These are phyloP conservation scores for Talaromyces trachyspermus DNA, from an alignment of 495 filamentous ascomycete genomes.

Conservation along the genomic window DNA sequence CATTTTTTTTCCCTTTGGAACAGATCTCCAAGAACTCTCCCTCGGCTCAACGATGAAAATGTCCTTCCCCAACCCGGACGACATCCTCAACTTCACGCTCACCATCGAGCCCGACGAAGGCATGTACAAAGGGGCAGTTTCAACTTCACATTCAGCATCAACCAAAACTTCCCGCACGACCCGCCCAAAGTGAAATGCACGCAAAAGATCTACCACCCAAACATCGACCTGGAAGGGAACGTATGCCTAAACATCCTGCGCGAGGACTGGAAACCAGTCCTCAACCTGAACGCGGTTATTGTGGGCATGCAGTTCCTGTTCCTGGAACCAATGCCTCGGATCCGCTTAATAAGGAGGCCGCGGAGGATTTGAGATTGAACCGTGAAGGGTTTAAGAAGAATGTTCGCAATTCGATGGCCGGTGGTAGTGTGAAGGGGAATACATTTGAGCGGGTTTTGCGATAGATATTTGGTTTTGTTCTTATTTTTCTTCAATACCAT, in stretches of 20 bases:
- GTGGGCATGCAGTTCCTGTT: slow-evolving; percentile 96
- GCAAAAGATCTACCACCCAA: slow-evolving; percentile 93
- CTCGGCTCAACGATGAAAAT: slow-evolving; percentile 89
- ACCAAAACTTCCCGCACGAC: slow-evolving; percentile 93
- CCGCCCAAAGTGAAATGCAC: slow-evolving; percentile 96
- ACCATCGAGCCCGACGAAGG: slow-evolving; percentile 95
- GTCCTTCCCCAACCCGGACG: slow-evolving; percentile 86
- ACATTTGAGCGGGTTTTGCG: slow-evolving; percentile 67
- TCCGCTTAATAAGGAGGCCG: slow-evolving; percentile 96
- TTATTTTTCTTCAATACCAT: not conserved
- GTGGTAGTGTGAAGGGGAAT: slow-evolving; percentile 66
- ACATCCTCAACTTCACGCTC: slow-evolving; percentile 92
- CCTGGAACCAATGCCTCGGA: slow-evolving; percentile 96
- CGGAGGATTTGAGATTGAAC: slow-evolving; percentile 79
- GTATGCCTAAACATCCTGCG: slow-evolving; percentile 94
- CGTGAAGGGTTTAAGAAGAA: slow-evolving; percentile 87
- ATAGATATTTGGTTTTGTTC: slow-evolving; percentile 9
- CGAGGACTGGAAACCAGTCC: slow-evolving; percentile 97
- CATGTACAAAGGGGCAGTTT: slow-evolving; percentile 93
- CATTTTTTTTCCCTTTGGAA: not conserved
- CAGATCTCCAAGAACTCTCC: slow-evolving; percentile 89
- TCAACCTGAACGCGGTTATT: slow-evolving; percentile 94
- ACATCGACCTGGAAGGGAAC: slow-evolving; percentile 96
- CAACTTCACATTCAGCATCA: slow-evolving; percentile 85
- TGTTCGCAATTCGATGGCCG: slow-evolving; percentile 73